Evolutionary conservation across 495 filamentous ascomycete genomes (phyloP), one percentile per base, ranked within the genome.

Genomic region (Neurospora pannonica): DNA sequence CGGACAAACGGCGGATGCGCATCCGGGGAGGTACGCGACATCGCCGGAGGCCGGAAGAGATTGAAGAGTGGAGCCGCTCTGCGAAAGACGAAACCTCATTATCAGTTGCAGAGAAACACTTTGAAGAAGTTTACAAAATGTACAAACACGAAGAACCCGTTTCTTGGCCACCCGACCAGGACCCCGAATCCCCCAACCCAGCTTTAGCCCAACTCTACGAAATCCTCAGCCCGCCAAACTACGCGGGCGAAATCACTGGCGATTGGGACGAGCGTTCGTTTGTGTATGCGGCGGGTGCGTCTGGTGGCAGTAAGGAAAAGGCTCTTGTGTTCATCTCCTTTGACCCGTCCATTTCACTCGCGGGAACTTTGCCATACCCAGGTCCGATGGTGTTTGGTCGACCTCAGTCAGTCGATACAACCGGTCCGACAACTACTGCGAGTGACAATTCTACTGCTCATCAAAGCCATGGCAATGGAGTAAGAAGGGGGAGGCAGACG

Each of bases 251-350:
- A 36, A 80, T 92, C 7, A 78, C 83, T 13, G 89, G 88, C 0
- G 77, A 82, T 40, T 86, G 88, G 36, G 90, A 92, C 71, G 90
- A 93, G n/a, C 84, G 90, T 19, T 89, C 89, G 15, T 79, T 91
- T 5, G 82, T 92, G 5, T 88, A 90, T 74, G 82, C 85, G 0
- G 87, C 85, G 7, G 78, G 83, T 0, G 72, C 78, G 6, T 72
- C 78, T 1, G 78, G 79, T 28, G 83, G 88, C 19, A 78, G 85
- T 34, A 80, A 82, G 28, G 28, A 34, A 36, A 67, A 34, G 28
- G 85, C 87, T 0, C 76, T 93, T 38, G 81, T 92, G 9, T 85
- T 92, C 43, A 78, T 93, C 70, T 90, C 86, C 42, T 93, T 91
- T 76, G 91, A 93, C 75, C 87, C 91, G 0, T 76, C 83, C 11